A percentile compares a stretch with the other conserved stretches of the same genome.
These are phyloP conservation scores for Blastobotrys persicus DNA, from an alignment of 1,139 yeast genomes.

Conservation along the genomic window DNA sequence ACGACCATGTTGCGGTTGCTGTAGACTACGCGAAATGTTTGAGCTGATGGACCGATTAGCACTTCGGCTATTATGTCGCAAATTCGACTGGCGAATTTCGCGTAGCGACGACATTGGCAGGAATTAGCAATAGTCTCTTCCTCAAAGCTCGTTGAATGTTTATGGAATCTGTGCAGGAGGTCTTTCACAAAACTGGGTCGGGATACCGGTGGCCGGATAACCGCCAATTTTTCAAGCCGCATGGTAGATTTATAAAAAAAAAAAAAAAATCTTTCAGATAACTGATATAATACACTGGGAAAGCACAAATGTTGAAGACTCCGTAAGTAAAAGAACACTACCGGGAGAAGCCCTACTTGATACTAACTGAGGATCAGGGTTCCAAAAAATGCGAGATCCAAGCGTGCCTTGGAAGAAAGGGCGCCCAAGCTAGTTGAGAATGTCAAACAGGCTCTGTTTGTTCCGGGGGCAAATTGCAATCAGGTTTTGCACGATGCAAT, in stretches of 20 bases:
- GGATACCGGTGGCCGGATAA: background rate
- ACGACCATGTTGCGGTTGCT: background rate
- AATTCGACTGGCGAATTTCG: constrained; percentile 6
- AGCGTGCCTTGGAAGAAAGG: constrained; percentile 86
- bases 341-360: background rate
- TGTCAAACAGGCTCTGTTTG: constrained; percentile 82
- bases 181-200: background rate
- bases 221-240: background rate
- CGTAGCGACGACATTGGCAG: constrained; percentile 4
- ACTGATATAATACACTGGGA: background rate
- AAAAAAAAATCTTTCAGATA: background rate
- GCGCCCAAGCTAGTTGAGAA: constrained; percentile 90
- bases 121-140: too few relatives aligned
- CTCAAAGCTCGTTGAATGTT: too few relatives aligned
- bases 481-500: constrained; percentile 82
- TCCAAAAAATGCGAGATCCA: constrained; percentile 94
- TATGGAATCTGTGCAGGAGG: too few relatives aligned
- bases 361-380: constrained; percentile 38
- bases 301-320: constrained; percentile 13
- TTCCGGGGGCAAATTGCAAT: constrained; percentile 84
- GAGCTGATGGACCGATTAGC: constrained; percentile 1
- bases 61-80: background rate
- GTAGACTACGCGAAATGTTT: background rate
- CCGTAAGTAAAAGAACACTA: constrained; percentile 5
- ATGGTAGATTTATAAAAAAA: background rate